Evolutionary conservation across 176 grass and related monocot genomes (phyloP), one percentile per base, ranked within the genome.

Genomic region (Eleusine coracana): DNA sequence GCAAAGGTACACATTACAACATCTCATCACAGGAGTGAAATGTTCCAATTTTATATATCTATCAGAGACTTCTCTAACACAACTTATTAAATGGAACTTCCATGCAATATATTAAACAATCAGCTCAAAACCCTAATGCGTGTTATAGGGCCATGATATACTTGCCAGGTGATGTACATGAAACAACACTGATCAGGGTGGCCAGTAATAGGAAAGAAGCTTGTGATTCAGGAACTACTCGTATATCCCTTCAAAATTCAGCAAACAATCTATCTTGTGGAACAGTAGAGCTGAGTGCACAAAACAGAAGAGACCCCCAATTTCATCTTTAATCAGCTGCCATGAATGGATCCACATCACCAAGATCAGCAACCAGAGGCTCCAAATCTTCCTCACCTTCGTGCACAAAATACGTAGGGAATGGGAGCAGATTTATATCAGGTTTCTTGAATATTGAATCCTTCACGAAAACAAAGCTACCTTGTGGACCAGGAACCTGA

Each of bases 391-490:
- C 80, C 40, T 92, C 93, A 21, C 89, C 93, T 81, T 83, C 91
- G 84, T 90, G 89, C 1, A 86, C 48, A 79, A 99, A 96, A 61
- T 92, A 87, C 14, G 96, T 99, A 36, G 96, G 96, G 82, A 99
- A 99, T 27, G 96, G 96, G 74, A 99, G 87, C 51, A 79, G 82
- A 25, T 81, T 64, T 62, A 58, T 81, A 38, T 96, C 93, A 3
- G 96, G 93, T 73, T 99, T 96, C 89, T 99, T 99, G 81, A 89
- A 99, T 50, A 89, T 85, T 8, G 91, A 94, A 73, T 99, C 97
- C 87, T 91, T 96, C 42, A 99, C 83, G 6, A 95, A 99, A 88
- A 99, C 46, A 87, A 92, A 99, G 80, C 88, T 94, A 54, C 97
- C 97, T 96, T 99, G 85, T 72, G 93, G 87, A 38, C 96, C 96